Evolutionary conservation across 306 rosid species (phyloP).

Genomic region (Cucumis hystrix): DNA sequence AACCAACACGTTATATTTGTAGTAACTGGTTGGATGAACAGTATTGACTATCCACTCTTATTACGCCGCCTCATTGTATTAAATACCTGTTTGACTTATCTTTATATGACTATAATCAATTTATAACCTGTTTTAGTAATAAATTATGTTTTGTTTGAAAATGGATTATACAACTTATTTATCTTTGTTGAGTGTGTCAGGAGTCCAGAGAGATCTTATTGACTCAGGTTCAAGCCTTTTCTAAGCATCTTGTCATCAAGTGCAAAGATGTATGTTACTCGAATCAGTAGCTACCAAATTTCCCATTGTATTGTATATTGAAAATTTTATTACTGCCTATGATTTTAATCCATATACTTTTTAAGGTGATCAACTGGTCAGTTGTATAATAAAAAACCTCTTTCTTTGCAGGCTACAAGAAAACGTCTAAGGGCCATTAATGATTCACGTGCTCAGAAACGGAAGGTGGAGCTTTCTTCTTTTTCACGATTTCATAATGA

Average conservation of each 20-base stretch:
- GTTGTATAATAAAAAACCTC: slow-evolving; percentile 10
- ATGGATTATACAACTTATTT: slow-evolving; percentile 11
- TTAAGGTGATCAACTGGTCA: background rate
- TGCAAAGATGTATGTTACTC: slow-evolving; percentile 73
- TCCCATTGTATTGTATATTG: background rate
- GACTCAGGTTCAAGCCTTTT: slow-evolving; percentile 44
- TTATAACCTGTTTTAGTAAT: background rate
- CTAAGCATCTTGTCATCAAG: slow-evolving; percentile 38
- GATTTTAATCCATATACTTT: background rate
- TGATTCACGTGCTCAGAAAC: slow-evolving; percentile 89
- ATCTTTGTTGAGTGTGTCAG: slow-evolving; percentile 33
- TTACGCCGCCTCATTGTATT: background rate
- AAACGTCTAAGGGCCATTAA: slow-evolving; percentile 82
- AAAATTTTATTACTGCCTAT: background rate
- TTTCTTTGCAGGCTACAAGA: slow-evolving; percentile 59
- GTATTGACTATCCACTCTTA: background rate
- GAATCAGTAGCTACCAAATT: background rate
- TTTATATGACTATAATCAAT: background rate
- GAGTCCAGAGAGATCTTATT: slow-evolving; percentile 69
- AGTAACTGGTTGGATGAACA: background rate
- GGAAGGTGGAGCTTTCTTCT: slow-evolving; percentile 57
- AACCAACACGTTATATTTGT: background rate
- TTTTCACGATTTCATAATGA: slow-evolving; percentile 2
- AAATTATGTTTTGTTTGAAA: background rate
- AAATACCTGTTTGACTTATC: background rate